These are phyloP conservation scores for Aspergillus heteromorphus DNA, from an alignment of 495 filamentous ascomycete species.

Conservation along the genomic window DNA sequence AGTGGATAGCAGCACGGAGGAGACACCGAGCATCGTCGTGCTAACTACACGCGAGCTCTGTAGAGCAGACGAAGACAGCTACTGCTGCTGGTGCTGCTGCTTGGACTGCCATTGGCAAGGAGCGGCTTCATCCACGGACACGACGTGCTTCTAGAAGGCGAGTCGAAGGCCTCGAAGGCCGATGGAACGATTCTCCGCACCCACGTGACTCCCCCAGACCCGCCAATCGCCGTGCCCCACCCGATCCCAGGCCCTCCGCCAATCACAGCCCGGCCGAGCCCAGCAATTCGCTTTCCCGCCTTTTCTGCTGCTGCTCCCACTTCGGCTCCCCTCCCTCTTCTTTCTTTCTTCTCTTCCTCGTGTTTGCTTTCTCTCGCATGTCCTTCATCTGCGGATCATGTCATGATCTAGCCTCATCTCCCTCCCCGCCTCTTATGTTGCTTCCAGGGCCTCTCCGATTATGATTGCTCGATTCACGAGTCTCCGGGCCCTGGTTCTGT, in stretches of 20 bases:
- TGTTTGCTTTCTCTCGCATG: background rate
- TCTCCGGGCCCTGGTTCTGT: conserved; percentile 14
- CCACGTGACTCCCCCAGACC: conserved; percentile 6
- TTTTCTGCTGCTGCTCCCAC: conserved; percentile 4
- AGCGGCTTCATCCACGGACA: background rate
- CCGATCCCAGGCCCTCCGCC: background rate
- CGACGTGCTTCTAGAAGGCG: background rate
- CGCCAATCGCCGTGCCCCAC: background rate
- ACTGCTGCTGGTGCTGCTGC: background rate
- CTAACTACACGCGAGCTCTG: background rate
- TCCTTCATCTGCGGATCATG: conserved; percentile 2
- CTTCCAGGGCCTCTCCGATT: background rate
- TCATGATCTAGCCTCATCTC: background rate
- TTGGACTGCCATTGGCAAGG: background rate
- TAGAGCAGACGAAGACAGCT: background rate
- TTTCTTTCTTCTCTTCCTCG: background rate
- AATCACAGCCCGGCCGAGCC: background rate
- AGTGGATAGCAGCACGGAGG: background rate
- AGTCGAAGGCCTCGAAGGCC: background rate
- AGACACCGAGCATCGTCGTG: background rate
- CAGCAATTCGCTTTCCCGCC: background rate
- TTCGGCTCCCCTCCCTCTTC: background rate
- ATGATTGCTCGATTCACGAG: conserved; percentile 14
- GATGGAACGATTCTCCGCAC: conserved; percentile 2
- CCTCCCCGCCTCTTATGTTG: too few relatives aligned